Evolutionary conservation across 177 flowering plant genomes (phyloP).

Genomic region (Telopea speciosissima): DNA sequence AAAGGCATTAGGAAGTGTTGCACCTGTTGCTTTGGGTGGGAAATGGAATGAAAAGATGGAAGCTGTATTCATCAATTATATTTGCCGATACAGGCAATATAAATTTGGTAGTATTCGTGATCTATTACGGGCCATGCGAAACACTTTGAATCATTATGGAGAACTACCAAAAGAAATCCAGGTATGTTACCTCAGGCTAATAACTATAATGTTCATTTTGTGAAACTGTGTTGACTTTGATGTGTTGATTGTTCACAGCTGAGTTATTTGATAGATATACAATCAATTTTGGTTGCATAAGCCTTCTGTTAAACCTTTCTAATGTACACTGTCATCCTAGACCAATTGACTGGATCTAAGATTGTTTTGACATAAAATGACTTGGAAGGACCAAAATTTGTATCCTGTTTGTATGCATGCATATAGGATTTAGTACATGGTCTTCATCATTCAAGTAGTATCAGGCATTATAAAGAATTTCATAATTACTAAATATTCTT

Average conservation of each 20-base stretch:
- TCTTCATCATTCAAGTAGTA: no score
- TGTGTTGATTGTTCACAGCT: no score
- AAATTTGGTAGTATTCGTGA: conserved; percentile 74
- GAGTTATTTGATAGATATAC: no score
- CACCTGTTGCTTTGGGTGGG: conserved; percentile 53
- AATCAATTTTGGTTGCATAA: no score
- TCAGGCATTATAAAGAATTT: no score
- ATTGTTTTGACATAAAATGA: background rate
- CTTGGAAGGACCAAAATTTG: background rate
- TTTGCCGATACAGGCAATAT: conserved; percentile 71
- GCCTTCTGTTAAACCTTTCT: background rate
- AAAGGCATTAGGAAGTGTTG: conserved; percentile 57
- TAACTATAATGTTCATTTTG: background rate
- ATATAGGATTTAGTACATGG: no score
- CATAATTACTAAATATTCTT: no score
- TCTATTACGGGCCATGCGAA: conserved; percentile 71
- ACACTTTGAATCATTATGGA: conserved; percentile 81
- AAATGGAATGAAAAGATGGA: conserved; percentile 89
- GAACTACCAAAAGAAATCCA: conserved; percentile 83
- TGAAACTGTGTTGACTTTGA: no score
- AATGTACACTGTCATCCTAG: background rate
- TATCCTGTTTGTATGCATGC: no score
- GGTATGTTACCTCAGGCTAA: conserved; percentile 31
- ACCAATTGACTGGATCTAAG: background rate
- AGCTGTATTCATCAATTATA: conserved; percentile 48